A percentile compares a stretch with the other conserved stretches of the same genome.
Evolutionary conservation across 1,284 basidiomycete species (phyloP).

Genomic region (Leucoagaricus sp.): DNA sequence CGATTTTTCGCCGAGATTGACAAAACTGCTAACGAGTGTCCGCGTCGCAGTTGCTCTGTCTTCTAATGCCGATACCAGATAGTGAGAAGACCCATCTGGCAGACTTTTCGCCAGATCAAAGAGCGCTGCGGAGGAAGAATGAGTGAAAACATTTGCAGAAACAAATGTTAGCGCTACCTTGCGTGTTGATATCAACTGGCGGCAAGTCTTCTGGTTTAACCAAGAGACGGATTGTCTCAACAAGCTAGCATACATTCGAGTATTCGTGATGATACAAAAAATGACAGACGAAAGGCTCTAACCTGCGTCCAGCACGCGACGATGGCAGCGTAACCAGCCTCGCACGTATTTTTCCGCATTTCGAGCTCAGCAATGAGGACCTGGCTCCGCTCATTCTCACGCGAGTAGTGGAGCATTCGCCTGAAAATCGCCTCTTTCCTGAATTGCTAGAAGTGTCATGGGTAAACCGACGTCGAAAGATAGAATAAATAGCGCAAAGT

Average conservation of each 20-base stretch:
- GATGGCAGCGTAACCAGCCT: slow-evolving; percentile 79
- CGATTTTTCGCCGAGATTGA: slow-evolving; percentile 41
- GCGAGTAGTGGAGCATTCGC: slow-evolving; percentile 88
- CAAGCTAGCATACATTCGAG: slow-evolving; percentile 46
- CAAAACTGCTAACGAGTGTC: slow-evolving; percentile 60
- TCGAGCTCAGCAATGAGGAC: slow-evolving; percentile 74
- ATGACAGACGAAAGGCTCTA: background rate
- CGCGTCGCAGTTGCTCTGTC: slow-evolving; percentile 61
- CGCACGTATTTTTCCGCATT: slow-evolving; percentile 70
- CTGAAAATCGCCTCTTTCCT: slow-evolving; percentile 93
- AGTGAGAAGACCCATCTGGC: slow-evolving; percentile 45
- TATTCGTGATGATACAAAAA: slow-evolving; percentile 7
- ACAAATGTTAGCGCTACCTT: slow-evolving; percentile 40
- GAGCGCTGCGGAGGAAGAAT: slow-evolving; percentile 39
- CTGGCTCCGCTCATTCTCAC: slow-evolving; percentile 75
- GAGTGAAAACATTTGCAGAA: slow-evolving; percentile 1
- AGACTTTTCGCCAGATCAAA: slow-evolving; percentile 59
- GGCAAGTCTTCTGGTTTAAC: slow-evolving; percentile 57
- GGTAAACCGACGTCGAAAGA: slow-evolving; percentile 18
- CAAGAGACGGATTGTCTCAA: slow-evolving; percentile 67
- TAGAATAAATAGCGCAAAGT: slow-evolving; percentile 23
- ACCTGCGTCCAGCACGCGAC: slow-evolving; percentile 93
- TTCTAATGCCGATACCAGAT: slow-evolving; percentile 50
- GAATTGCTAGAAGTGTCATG: slow-evolving; percentile 51
- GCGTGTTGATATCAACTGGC: slow-evolving; percentile 41